Evolutionary conservation across 345 rosid genomes (phyloP).

Genomic region (Combretum micranthum): DNA sequence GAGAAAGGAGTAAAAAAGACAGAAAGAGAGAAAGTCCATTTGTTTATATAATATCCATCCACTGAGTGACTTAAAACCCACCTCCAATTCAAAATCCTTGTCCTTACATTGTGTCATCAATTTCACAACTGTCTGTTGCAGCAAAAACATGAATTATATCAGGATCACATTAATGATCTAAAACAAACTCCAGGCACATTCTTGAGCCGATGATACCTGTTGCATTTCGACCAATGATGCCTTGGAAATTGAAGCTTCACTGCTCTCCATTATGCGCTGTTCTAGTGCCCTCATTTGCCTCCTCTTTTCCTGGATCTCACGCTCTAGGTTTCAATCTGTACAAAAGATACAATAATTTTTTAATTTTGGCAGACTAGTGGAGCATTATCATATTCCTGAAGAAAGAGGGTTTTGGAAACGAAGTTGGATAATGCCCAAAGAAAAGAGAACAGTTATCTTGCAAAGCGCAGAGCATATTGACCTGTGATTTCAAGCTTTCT

Average conservation of each 20-base stretch:
- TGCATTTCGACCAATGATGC: constrained; percentile 94
- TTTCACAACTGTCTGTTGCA: constrained; percentile 73
- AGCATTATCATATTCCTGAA: too few relatives aligned
- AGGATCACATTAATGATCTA: neutral
- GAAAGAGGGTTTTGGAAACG: too few relatives aligned
- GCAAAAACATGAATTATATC: constrained; percentile 14
- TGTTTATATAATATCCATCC: neutral
- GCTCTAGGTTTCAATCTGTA: constrained; percentile 77
- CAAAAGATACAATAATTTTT: neutral
- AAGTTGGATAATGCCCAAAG: neutral
- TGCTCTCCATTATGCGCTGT: constrained; percentile 80
- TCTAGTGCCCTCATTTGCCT: constrained; percentile 84
- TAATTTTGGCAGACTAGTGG: too few relatives aligned
- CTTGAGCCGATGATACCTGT: constrained; percentile 40
- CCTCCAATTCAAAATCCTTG: constrained; percentile 96
- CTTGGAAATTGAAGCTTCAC: constrained; percentile 90
- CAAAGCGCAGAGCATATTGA: constrained; percentile 15
- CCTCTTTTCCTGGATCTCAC: constrained; percentile 83
- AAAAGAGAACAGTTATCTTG: neutral
- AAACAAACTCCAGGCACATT: neutral
- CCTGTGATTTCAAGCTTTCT: constrained; percentile 73
- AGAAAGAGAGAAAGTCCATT: neutral
- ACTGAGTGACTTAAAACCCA: constrained; percentile 18
- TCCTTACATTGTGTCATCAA: constrained; percentile 96
- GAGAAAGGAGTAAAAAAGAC: neutral